Evolutionary conservation across 2,329 filamentous ascomycete species (phyloP).

Genomic region (Thyridium curvatum): DNA sequence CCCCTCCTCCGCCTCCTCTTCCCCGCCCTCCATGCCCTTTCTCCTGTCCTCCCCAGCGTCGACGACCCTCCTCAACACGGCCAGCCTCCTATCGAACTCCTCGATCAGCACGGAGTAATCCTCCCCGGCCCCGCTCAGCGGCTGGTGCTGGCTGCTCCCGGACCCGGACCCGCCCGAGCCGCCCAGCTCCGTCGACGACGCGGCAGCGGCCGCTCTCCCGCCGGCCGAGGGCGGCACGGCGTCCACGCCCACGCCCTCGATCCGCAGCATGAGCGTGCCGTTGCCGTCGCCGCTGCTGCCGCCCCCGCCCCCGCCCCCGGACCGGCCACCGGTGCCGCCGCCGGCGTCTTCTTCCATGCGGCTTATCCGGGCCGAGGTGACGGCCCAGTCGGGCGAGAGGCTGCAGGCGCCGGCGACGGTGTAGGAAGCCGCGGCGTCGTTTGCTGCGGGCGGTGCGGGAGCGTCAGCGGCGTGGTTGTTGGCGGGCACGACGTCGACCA

Average conservation of each 20-base stretch:
- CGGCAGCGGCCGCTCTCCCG: background rate
- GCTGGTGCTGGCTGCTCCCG: conserved; percentile 17
- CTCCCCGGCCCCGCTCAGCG: conserved; percentile 19
- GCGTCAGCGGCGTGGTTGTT: conserved; percentile 20
- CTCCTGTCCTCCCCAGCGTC: conserved; percentile 41
- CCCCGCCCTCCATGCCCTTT: conserved; percentile 17
- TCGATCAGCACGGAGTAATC: conserved; percentile 46
- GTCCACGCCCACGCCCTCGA: conserved; percentile 46
- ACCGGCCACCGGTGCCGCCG: conserved; percentile 8
- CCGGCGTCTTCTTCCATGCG: conserved; percentile 33
- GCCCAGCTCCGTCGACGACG: conserved; percentile 6
- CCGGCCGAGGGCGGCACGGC: conserved; percentile 3
- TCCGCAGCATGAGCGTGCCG: conserved; percentile 51
- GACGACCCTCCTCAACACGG: conserved; percentile 44
- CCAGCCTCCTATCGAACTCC: conserved; percentile 54
- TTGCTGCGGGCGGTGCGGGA: conserved; percentile 4
- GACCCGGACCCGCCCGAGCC: conserved; percentile 20
- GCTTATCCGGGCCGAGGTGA: conserved; percentile 38
- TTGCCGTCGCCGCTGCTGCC: conserved; percentile 18
- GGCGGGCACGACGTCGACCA: conserved; percentile 47
- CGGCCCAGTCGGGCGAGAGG: conserved; percentile 67
- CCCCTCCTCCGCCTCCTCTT: conserved; percentile 10
- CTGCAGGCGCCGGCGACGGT: conserved; percentile 64
- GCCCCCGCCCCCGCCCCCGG: conserved; percentile 17
- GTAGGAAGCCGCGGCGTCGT: conserved; percentile 32